A percentile compares a stretch with the other conserved stretches of the same genome.
Evolutionary conservation across 805 yeast genomes (phyloP).

Genomic region (Kuraishia floccosa): DNA sequence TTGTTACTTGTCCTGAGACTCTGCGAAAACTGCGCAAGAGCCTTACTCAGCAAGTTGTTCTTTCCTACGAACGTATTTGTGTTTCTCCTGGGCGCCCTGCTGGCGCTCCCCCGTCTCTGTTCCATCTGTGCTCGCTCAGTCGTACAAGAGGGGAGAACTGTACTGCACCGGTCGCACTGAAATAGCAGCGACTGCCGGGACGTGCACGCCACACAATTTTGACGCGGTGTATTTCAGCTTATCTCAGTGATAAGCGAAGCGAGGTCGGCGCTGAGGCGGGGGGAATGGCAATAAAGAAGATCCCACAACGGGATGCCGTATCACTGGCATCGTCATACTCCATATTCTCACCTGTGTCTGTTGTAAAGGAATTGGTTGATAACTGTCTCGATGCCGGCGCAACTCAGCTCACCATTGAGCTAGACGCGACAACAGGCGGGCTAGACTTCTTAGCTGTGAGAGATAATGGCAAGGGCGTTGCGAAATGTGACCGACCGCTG

Average conservation of each 20-base stretch:
- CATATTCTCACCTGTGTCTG: conserved; percentile 21
- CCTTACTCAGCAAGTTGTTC: conserved; percentile 8
- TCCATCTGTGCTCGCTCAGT: too few species aligned
- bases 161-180: too few species aligned
- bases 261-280: too few species aligned
- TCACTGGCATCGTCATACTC: conserved; percentile 17
- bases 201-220: too few species aligned
- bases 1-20: conserved; percentile 13
- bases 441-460: conserved; percentile 14
- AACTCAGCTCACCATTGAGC: conserved; percentile 20
- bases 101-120: too few species aligned
- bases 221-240: too few species aligned
- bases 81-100: too few species aligned
- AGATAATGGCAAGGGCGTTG: conserved; percentile 31
- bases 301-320: conserved; percentile 10
- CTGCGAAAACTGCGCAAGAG: conserved; percentile 13
- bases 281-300: conserved; percentile 9
- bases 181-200: too few species aligned
- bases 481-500: conserved; percentile 13
- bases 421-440: conserved; percentile 27
- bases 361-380: conserved; percentile 27
- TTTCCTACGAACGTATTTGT: conserved; percentile 4
- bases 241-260: too few species aligned
- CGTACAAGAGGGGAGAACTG: too few species aligned
- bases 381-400: conserved; percentile 26